A percentile compares a stretch with the other conserved stretches of the same genome.
Conservation (phyloP, 2,329 filamentous ascomycete genomes). For the Metarhizium anisopliae region DNA sequence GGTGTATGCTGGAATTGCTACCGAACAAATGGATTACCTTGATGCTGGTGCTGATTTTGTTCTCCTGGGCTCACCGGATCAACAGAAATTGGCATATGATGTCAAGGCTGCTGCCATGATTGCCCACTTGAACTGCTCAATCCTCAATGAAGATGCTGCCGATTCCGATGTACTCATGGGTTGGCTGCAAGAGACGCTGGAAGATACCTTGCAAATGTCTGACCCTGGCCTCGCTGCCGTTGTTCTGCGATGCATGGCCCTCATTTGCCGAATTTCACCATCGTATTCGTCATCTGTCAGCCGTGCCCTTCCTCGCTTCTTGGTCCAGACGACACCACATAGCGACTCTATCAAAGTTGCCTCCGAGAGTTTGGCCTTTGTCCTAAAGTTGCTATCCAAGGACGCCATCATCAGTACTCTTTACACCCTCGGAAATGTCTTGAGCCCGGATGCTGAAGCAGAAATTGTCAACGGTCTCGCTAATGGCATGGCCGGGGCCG, state of each 20-base stretch:
- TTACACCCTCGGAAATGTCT: constrained; percentile 91
- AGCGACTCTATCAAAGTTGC: constrained; percentile 64
- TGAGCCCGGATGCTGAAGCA: constrained; percentile 62
- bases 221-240: constrained; percentile 68
- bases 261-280: constrained; percentile 69
- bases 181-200: constrained; percentile 79
- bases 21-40: constrained; percentile 75
- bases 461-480: constrained; percentile 42
- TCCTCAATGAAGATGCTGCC: constrained; percentile 72
- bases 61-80: constrained; percentile 67
- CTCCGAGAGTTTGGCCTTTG: constrained; percentile 74
- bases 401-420: constrained; percentile 92
- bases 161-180: constrained; percentile 69
- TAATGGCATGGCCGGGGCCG: constrained; percentile 33
- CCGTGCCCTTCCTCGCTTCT: constrained; percentile 72
- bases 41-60: constrained; percentile 89
- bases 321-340: constrained; percentile 72
- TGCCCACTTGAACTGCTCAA: constrained; percentile 75
- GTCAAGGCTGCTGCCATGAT: constrained; percentile 77
- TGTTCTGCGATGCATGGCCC: constrained; percentile 71
- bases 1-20: constrained; percentile 60
- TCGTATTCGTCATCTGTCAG: constrained; percentile 67
- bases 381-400: constrained; percentile 75
- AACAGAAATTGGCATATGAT: constrained; percentile 77
- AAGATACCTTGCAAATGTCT: constrained; percentile 73